Evolutionary conservation across 208 protist genomes (phyloP).

Genomic region (Porcisia hertigi): DNA sequence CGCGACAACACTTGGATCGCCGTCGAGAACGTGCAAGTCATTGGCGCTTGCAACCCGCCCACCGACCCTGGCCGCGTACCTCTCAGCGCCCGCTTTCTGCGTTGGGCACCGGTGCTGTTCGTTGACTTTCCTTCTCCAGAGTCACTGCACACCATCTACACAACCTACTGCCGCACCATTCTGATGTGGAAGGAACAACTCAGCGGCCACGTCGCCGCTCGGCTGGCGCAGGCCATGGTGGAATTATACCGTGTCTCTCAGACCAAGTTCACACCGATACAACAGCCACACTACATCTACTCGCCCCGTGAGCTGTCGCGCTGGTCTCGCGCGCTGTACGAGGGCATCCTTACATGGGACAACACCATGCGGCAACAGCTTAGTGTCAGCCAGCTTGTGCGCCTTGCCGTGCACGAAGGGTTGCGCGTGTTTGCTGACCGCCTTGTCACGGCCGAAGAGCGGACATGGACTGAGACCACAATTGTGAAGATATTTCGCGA

Average conservation of each 20-base stretch:
- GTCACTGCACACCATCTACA: conserved; percentile 98
- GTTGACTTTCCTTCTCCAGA: conserved; percentile 98
- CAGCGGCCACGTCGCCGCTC: conserved; percentile 37
- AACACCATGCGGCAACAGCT: conserved; percentile 33
- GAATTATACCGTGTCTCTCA: conserved; percentile 95
- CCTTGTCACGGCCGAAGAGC: conserved; percentile 93
- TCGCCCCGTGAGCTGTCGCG: conserved; percentile 98
- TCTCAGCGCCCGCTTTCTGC: conserved; percentile 95
- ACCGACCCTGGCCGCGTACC: conserved; percentile 98
- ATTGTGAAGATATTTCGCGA: conserved; percentile 75
- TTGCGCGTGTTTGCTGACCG: conserved; percentile 97
- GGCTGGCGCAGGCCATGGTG: conserved; percentile 95
- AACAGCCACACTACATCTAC: conserved; percentile 99
- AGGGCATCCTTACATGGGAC: conserved; percentile 90
- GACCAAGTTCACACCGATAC: conserved; percentile 92
- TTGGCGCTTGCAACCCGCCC: conserved; percentile 98
- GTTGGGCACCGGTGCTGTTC: conserved; percentile 97
- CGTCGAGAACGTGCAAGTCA: conserved; percentile 95
- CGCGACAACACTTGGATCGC: conserved; percentile 93
- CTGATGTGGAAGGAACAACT: conserved; percentile 55
- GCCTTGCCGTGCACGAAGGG: conserved; percentile 97
- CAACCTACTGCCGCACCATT: conserved; percentile 96
- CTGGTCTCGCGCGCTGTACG: conserved; percentile 97
- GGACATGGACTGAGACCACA: conserved; percentile 93
- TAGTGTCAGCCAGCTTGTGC: conserved; percentile 73